Base-by-base conservation (phyloP, 73 alveolate species). In the Paramecium caudatum region DNA sequence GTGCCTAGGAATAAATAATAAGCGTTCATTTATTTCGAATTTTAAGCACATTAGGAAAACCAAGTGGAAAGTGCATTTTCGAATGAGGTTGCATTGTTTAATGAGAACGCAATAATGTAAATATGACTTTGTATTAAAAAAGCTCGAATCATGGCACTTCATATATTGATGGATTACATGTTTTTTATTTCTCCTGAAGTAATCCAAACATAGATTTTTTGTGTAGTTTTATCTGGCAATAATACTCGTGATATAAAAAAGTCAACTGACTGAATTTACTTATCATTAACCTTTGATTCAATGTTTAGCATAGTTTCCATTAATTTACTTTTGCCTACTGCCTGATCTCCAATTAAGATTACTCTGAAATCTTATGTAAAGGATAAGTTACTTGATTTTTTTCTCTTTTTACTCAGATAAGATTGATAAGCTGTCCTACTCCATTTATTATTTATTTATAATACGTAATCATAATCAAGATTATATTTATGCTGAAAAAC, bases 181-280 rank as follows among this genome's bases (percentile, higher is more conserved):
- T 74, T 74, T 41, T 45, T 39, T 36, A 74, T 74, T 23, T 41
- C 88, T 16, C 88, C 88, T 15, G 88, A 74, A 19, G 88, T 74
- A 41, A 74, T 74, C 88, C 88, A 74, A n/a, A 74, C 88, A 45
- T 74, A 34, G 43, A 74, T 74, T n/a, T 74, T 74, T 45, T 74
- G 32, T 19, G 43, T 27, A 12, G 39, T 39, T 21, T 45, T 45
- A 74, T 74, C 55, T 16, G 88, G 88, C 47, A 74, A 19, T 17
- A 37, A 7, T 5, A 74, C 43, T 74, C 88, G 8, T 8, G 69
- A 41, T 16, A 74, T 36, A 74, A 74, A 74, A 43, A 74, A 74
- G 32, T 74, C 88, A 17, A 74, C 88, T 41, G 88, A 74, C 32
- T 74, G 32, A 16, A 37, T 41, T 74, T 74, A 74, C 43, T 74